These are phyloP conservation scores for Didymella exigua DNA, from an alignment of 2,329 filamentous ascomycete species.

Conservation along the genomic window DNA sequence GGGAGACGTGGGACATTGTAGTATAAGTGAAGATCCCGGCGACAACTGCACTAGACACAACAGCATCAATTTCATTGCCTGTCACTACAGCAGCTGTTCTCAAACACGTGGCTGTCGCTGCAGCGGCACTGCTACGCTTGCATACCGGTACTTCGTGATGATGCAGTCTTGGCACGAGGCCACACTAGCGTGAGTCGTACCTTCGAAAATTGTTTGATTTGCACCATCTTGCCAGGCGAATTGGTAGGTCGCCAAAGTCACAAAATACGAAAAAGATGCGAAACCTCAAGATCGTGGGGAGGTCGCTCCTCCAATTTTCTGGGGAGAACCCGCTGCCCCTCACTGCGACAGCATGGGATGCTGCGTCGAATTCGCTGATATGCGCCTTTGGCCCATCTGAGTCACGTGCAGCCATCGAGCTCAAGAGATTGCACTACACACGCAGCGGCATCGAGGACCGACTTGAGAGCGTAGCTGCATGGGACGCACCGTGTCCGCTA, in stretches of 20 bases:
- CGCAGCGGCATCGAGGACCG: conserved; percentile 49
- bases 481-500: conserved; percentile 83
- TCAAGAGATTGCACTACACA: conserved; percentile 61
- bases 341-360: conserved; percentile 85
- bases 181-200: conserved; percentile 20
- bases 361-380: conserved; percentile 75
- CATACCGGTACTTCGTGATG: conserved; percentile 15
- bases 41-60: conserved; percentile 42
- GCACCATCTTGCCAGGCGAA: conserved; percentile 13
- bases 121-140: conserved; percentile 8
- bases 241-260: conserved; percentile 12
- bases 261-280: conserved; percentile 64
- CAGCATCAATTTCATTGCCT: conserved; percentile 46
- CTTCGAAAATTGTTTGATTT: conserved; percentile 22
- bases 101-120: conserved; percentile 3
- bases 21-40: conserved; percentile 37
- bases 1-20: conserved; percentile 35
- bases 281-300: conserved; percentile 81
- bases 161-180: conserved; percentile 15
- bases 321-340: conserved; percentile 62
- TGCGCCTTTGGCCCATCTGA: conserved; percentile 82
- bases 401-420: conserved; percentile 72
- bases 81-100: conserved; percentile 22
- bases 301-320: conserved; percentile 66
- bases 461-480: conserved; percentile 70